These are phyloP conservation scores for Letharia lupina DNA, from an alignment of 495 filamentous ascomycete genomes.

Conservation along the genomic window DNA sequence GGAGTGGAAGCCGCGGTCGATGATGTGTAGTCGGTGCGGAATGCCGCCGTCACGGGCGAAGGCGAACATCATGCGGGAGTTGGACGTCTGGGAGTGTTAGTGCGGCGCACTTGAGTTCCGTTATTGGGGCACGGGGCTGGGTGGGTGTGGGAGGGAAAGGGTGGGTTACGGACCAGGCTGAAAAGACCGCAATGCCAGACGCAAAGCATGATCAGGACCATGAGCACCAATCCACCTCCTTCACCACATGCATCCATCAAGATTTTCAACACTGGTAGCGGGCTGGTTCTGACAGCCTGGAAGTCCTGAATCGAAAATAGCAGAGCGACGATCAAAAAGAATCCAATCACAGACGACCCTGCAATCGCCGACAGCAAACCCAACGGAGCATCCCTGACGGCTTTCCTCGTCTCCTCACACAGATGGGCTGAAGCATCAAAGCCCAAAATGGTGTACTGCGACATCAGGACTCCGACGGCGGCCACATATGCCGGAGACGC, in stretches of 20 bases:
- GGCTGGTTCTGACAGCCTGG: conserved; percentile 29
- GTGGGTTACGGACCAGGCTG: conserved; percentile 28
- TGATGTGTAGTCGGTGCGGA: conserved; percentile 30
- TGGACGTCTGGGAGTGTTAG: conserved; percentile 38
- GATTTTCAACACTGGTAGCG: conserved; percentile 48
- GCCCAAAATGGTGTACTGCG: conserved; percentile 46
- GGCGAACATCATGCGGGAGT: conserved; percentile 56
- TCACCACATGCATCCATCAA: conserved; percentile 46
- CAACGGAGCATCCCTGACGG: conserved; percentile 49
- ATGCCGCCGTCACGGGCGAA: conserved; percentile 47
- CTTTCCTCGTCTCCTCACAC: conserved; percentile 50
- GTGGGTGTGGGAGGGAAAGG: neutral
- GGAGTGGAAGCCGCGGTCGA: conserved; percentile 26
- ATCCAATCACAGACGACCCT: conserved; percentile 49
- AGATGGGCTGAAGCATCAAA: conserved; percentile 54
- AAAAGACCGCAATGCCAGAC: conserved; percentile 56
- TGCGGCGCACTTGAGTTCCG: neutral
- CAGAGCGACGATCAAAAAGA: conserved; percentile 49
- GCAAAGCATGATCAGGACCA: conserved; percentile 49
- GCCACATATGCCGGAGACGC: conserved; percentile 50
- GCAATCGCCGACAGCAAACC: conserved; percentile 49
- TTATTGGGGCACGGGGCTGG: no score
- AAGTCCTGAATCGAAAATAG: conserved; percentile 53
- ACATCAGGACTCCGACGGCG: conserved; percentile 43
- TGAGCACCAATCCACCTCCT: conserved; percentile 46